Conservation (phyloP, 75 land plant genomes). For the Selaginella tamariscina region DNA sequence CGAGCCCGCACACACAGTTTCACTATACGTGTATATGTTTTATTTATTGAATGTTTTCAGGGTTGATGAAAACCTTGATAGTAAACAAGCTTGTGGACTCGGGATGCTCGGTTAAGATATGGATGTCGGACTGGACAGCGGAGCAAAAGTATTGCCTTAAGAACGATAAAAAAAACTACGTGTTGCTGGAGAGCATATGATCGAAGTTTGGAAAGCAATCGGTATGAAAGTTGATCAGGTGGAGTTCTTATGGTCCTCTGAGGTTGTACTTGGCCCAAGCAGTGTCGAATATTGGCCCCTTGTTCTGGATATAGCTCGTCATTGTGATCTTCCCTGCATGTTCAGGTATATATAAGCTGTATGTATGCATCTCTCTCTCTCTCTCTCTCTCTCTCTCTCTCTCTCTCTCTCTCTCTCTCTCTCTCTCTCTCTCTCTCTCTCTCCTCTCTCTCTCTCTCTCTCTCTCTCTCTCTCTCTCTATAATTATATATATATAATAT, state of each 20-base stretch:
- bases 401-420: no score
- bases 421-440: no score
- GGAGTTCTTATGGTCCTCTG: conserved; percentile 89
- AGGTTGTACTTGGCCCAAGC: conserved; percentile 50
- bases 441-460: no score
- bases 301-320: conserved; percentile 91
- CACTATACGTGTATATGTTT: no score
- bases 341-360: conserved; percentile 37
- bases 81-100: conserved; percentile 75
- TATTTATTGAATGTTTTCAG: conserved; percentile 19
- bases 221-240: conserved; percentile 73
- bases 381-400: background rate
- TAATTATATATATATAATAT: no score
- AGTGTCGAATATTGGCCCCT: conserved; percentile 89
- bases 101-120: conserved; percentile 74
- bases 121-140: conserved; percentile 98
- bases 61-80: conserved; percentile 73
- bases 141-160: conserved; percentile 88
- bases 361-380: no score
- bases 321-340: conserved; percentile 61
- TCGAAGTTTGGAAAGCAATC: conserved; percentile 89
- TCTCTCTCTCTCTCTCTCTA: no score
- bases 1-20: no score
- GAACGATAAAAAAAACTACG: conserved; percentile 77
- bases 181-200: conserved; percentile 54